Evolutionary conservation across 345 rosid genomes (phyloP), one percentile per base, ranked within the genome.

Genomic region (Salix brachista): DNA sequence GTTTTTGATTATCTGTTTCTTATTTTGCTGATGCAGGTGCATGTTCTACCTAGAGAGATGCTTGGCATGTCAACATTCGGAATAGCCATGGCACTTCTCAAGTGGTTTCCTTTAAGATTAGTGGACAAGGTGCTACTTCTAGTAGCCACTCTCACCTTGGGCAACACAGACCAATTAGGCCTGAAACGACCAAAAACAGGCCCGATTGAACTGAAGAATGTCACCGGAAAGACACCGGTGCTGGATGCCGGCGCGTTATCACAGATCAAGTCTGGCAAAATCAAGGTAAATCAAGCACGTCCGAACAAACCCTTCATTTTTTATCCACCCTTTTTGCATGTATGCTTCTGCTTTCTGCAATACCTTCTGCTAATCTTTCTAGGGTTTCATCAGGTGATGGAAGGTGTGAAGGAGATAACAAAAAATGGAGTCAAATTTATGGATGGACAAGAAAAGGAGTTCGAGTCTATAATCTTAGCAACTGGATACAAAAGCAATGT

Each of bases 401-500:
- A 77, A 65, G 94, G 93, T 36, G 88, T 95, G 82, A 93, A 90
- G 69, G 92, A 89, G 84, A 87, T 95, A 75, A 88, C 94, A 70
- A 79, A 70, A 73, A 81, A 54, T 3, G 94, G 93, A 60, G 97
- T 88, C 16, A 93, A 84, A 83, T 95, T 95, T 74, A n/a, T 83
- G 78, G 90, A 95, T 82, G 97, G 96, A 64, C 88, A 89, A 86
- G 97, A 93, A 58, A 82, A 78, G 80, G 87, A 83, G 67, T 86
- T 95, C 73, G 97, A 91, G 84, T 80, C 98, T 21, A 85, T 95
- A 75, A 88, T 95, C 41, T 80, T 95, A 44, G 99, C 99, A 58
- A 95, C 99, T 37, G 99, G 99, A 23, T 95, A 91, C 83, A 90
- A 84, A 81, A 95, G 99, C 87, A 95, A 86, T 16, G 99, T 95